Evolutionary conservation across 306 rosid genomes (phyloP).

Genomic region (Cicer yamashitae): DNA sequence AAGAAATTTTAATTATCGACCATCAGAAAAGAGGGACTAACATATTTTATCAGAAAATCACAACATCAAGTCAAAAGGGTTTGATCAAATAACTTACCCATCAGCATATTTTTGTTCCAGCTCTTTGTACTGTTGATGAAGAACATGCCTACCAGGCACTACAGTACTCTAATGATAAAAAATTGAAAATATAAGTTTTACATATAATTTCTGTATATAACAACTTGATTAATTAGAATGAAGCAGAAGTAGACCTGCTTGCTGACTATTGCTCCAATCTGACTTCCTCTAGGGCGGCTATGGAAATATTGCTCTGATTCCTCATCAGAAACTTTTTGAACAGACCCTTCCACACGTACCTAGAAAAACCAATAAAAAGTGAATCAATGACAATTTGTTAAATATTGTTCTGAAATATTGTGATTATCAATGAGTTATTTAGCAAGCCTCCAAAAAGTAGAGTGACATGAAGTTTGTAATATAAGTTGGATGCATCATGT

Average conservation of each 20-base stretch:
- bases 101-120: slow-evolving; percentile 77
- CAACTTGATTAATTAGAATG: slow-evolving; percentile 13
- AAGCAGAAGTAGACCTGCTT: slow-evolving; percentile 75
- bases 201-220: slow-evolving; percentile 26
- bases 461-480: slow-evolving; percentile 27
- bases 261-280: slow-evolving; percentile 95
- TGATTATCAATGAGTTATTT: slow-evolving; percentile 23
- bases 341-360: slow-evolving; percentile 96
- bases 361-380: slow-evolving; percentile 32
- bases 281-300: slow-evolving; percentile 97
- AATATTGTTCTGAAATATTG: slow-evolving; percentile 29
- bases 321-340: slow-evolving; percentile 78
- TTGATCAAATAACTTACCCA: slow-evolving; percentile 66
- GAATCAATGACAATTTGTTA: slow-evolving; percentile 15
- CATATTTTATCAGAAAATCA: slow-evolving; percentile 35
- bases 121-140: slow-evolving; percentile 67
- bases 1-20: slow-evolving; percentile 31
- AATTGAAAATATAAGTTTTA: slow-evolving; percentile 35
- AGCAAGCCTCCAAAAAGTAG: slow-evolving; percentile 25
- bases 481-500: slow-evolving; percentile 26
- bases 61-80: slow-evolving; percentile 22
- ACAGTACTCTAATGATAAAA: slow-evolving; percentile 71
- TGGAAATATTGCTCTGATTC: slow-evolving; percentile 93
- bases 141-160: slow-evolving; percentile 87
- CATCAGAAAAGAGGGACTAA: slow-evolving; percentile 12